Evolutionary conservation across 805 yeast species (phyloP).

Genomic region (Myxozyma nipponensis): DNA sequence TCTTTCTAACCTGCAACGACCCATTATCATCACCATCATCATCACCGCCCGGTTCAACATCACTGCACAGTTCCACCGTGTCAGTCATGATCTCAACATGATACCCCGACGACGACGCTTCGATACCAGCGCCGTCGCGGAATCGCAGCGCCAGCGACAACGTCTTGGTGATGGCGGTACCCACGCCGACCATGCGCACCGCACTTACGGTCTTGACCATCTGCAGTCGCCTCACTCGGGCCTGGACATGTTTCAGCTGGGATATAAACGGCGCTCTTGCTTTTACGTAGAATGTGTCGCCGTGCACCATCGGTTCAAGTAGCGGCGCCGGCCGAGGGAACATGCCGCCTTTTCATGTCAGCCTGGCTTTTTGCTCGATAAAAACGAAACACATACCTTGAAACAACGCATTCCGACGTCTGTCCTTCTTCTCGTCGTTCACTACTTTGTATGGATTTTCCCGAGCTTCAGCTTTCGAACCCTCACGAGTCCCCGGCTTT

Average conservation of each 20-base stretch:
- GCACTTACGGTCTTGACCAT: slow-evolving; percentile 2
- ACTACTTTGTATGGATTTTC: too few relatives aligned
- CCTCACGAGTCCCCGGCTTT: too few relatives aligned
- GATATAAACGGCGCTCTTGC: slow-evolving; percentile 25
- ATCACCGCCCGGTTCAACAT: neutral
- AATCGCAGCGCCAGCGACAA: slow-evolving; percentile 23
- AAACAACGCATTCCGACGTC: too few relatives aligned
- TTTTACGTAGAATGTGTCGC: slow-evolving; percentile 9
- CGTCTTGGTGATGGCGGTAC: slow-evolving; percentile 20
- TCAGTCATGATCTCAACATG: neutral
- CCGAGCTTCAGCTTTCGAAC: too few relatives aligned
- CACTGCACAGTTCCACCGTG: neutral
- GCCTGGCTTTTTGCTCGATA: too few relatives aligned
- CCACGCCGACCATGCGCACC: slow-evolving; percentile 15
- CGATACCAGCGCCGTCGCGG: neutral
- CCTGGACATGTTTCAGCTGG: slow-evolving; percentile 21
- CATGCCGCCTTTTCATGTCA: too few relatives aligned
- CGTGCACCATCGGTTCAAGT: neutral
- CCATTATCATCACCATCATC: neutral
- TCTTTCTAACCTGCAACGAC: neutral
- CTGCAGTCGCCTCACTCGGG: slow-evolving; percentile 8
- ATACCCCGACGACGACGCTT: neutral
- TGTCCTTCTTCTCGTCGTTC: too few relatives aligned
- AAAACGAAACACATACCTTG: too few relatives aligned
- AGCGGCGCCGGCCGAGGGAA: neutral